Evolutionary conservation across 768 basidiomycete genomes (phyloP).

Genomic region (Chalciporus pseudorubinellus): DNA sequence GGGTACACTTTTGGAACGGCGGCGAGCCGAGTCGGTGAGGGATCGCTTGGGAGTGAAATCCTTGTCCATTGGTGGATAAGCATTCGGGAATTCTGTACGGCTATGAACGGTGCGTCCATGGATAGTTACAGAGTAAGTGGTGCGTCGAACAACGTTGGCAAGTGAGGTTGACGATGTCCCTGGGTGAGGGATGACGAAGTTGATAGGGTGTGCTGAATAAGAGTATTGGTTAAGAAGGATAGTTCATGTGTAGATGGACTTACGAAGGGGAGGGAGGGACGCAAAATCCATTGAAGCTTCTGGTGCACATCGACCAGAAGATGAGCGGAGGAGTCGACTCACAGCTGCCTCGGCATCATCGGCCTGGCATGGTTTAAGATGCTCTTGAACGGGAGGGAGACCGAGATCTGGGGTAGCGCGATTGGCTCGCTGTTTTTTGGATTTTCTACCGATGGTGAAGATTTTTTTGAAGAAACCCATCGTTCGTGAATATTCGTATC

Average conservation of each 20-base stretch:
- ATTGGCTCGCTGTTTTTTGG: constrained; percentile 40
- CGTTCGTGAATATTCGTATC: constrained; percentile 21
- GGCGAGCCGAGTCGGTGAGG: constrained; percentile 27
- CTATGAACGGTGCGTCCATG: constrained; percentile 59
- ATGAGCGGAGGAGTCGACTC: constrained; percentile 61
- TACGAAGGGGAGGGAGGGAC: constrained; percentile 68
- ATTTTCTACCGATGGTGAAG: constrained; percentile 66
- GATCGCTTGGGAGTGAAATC: constrained; percentile 26
- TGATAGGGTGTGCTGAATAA: constrained; percentile 61
- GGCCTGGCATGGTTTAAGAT: constrained; percentile 21
- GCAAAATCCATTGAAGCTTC: constrained; percentile 55
- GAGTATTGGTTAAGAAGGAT: not conserved
- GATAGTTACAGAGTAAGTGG: constrained; percentile 73
- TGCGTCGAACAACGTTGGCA: constrained; percentile 50
- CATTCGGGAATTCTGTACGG: constrained; percentile 63
- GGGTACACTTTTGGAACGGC: constrained; percentile 34
- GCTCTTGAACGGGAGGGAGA: constrained; percentile 26
- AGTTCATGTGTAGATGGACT: constrained; percentile 30
- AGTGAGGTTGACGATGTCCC: constrained; percentile 52
- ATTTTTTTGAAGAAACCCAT: constrained; percentile 75
- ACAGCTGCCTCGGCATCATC: constrained; percentile 47
- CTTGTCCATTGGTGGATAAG: constrained; percentile 45
- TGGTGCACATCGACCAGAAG: constrained; percentile 63
- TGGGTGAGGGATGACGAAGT: constrained; percentile 50
- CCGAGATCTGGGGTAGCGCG: constrained; percentile 27